Evolutionary conservation across 225 moss, liverwort and hornwort species (phyloP).

Genomic region (Ulota crispa): DNA sequence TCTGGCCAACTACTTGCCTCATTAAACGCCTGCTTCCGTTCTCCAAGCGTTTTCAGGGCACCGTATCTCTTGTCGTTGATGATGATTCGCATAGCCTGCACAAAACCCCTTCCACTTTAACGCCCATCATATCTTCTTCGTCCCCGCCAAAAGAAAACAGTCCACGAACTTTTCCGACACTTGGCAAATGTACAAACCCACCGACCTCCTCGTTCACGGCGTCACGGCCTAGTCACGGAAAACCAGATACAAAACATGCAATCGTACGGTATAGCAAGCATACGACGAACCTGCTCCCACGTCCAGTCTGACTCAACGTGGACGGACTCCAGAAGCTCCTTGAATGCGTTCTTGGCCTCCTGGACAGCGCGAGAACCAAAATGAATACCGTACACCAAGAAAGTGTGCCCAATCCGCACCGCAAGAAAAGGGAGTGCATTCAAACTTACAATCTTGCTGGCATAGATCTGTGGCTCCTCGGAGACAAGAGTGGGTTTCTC

Average conservation of each 20-base stretch:
- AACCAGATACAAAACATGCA: not conserved
- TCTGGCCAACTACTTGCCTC: slow-evolving; percentile 52
- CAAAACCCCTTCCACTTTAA: not conserved
- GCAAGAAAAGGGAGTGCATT: not conserved
- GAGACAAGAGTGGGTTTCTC: slow-evolving; percentile 68
- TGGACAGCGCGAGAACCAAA: slow-evolving; percentile 26
- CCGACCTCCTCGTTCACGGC: not conserved
- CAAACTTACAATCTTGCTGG: slow-evolving; percentile 73
- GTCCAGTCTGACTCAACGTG: slow-evolving; percentile 97
- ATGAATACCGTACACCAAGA: not conserved
- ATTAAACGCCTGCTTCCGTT: slow-evolving; percentile 96
- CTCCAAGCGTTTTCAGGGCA: slow-evolving; percentile 90
- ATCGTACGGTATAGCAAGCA: not conserved
- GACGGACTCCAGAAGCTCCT: slow-evolving; percentile 92
- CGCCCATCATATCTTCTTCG: not conserved
- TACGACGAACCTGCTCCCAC: slow-evolving; percentile 83
- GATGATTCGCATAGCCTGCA: slow-evolving; percentile 96
- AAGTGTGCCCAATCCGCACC: not conserved
- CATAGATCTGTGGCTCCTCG: slow-evolving; percentile 86
- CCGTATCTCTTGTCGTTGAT: slow-evolving; percentile 98
- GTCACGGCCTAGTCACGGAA: not conserved
- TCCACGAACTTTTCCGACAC: not conserved
- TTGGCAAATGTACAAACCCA: not conserved
- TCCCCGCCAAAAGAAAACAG: not conserved
- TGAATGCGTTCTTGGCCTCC: slow-evolving; percentile 99